Percentiles rank a stretch among this genome's conserved stretches.
Conservation (phyloP, 1,284 basidiomycete species). For the Ustilago nuda region DNA sequence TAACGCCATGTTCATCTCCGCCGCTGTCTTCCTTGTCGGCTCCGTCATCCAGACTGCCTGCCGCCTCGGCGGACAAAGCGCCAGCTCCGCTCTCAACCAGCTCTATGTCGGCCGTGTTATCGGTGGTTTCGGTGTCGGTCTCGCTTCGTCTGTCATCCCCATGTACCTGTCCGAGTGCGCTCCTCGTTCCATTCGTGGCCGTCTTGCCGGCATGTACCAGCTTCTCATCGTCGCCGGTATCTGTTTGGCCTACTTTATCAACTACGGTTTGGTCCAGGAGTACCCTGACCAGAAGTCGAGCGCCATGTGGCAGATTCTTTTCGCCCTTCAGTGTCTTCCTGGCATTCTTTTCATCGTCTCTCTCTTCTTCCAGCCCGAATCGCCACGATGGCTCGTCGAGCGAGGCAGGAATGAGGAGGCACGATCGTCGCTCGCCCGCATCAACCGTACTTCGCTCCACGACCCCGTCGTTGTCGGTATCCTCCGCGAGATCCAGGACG, state of each 20-base stretch:
- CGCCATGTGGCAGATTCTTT: conserved; percentile 62
- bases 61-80: conserved; percentile 47
- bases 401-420: conserved; percentile 42
- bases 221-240: conserved; percentile 67
- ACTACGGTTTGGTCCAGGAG: conserved; percentile 46
- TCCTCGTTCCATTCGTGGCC: conserved; percentile 66
- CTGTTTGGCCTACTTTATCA: conserved; percentile 47
- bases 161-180: conserved; percentile 67
- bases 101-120: conserved; percentile 62
- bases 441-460: conserved; percentile 18
- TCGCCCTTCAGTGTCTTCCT: conserved; percentile 64
- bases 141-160: conserved; percentile 57
- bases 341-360: conserved; percentile 56
- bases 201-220: conserved; percentile 71
- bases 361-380: conserved; percentile 64
- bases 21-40: conserved; percentile 60
- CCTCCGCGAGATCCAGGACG: conserved; percentile 42
- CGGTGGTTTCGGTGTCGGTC: conserved; percentile 47
- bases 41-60: conserved; percentile 62
- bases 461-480: conserved; percentile 38
- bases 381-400: conserved; percentile 63
- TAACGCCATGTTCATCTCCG: conserved; percentile 56
- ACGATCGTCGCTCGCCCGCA: conserved; percentile 28
- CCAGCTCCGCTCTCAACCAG: conserved; percentile 46
- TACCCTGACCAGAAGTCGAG: conserved; percentile 31